phyloP scores from a whole-genome alignment of 2,329 filamentous ascomycete species.

The Beauveria sp. region DNA sequence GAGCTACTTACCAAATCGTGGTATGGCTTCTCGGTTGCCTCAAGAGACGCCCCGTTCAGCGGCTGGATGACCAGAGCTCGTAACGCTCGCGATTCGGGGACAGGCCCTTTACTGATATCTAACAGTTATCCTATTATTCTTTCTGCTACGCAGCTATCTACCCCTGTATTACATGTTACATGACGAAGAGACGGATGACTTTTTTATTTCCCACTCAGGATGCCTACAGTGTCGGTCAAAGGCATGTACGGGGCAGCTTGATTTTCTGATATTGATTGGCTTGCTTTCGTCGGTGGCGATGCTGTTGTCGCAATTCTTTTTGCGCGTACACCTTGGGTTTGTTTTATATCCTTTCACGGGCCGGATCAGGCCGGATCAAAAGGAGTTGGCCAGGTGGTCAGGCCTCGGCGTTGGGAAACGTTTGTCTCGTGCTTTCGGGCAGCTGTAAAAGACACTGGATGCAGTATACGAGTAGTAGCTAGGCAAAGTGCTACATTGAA shows the following conservation, averaged over 20 bases:
- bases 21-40: too few relatives aligned
- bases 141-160: background rate
- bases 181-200: background rate
- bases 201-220: background rate
- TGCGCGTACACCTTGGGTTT: background rate
- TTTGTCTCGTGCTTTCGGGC: background rate
- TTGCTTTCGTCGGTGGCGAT: background rate
- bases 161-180: constrained; percentile 4
- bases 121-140: too few relatives aligned
- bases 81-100: too few relatives aligned
- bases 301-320: background rate
- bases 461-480: constrained; percentile 12
- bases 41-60: too few relatives aligned
- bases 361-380: background rate
- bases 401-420: constrained; percentile 6
- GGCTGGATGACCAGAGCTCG: too few relatives aligned
- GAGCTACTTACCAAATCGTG: too few relatives aligned
- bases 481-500: constrained; percentile 14
- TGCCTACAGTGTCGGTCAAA: background rate
- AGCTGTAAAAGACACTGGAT: background rate
- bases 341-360: background rate
- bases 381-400: constrained; percentile 5
- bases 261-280: background rate
- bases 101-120: too few relatives aligned
- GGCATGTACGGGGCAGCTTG: background rate